Base-by-base conservation (phyloP, 352 stramenopile species). In the Phytopythium delawarense region DNA sequence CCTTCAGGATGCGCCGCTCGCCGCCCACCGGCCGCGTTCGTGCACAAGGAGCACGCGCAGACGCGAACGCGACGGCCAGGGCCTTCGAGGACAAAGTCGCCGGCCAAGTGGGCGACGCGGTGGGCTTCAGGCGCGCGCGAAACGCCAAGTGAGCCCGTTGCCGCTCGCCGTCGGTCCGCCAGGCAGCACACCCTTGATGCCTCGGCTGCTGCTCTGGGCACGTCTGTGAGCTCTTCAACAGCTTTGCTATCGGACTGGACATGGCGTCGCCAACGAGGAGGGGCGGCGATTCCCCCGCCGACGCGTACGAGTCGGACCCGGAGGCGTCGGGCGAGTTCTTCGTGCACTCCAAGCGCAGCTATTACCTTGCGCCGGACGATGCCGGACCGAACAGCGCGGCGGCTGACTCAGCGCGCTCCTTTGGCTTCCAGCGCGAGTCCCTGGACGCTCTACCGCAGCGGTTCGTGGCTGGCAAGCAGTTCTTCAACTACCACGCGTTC, bases 401-500 rank as follows among this genome's bases (percentile, higher is more conserved):
- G 34, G 42, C 42, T 7, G 32, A 42, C 51, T 45, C 51, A 20
- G 30, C 20, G 32, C 34, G 30, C 34, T 39, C 45, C 21, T 52
- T 56, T 12, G 18, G 34, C 34, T 58, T 48, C 34, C 53, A 49
- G 21, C 35, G 35, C 51, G 50, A 56, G 12, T 56, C 18, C 28
- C 11, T 15, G 6, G 34, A 62, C 30, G 49, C 20, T 11, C 57
- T 62, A 28, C 30, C 63, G 25, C 40, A 66, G 30, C 57, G 66
- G 13, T 74, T 72, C 50, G 70, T 79, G 23, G 63, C 66, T 20
- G 61, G 59, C 20, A 66, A 79, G 37, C 53, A 53, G 11, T 81
- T 79, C 61, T 88, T 84, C 58, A 80, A 85, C 40, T 82, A 84
- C 45, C 64, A 68, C 37, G 64, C 64, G 12, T 75, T 79, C 13